Evolutionary conservation across 495 filamentous ascomycete genomes (phyloP), one percentile per base, ranked within the genome.

Genomic region (Tuber borchii): DNA sequence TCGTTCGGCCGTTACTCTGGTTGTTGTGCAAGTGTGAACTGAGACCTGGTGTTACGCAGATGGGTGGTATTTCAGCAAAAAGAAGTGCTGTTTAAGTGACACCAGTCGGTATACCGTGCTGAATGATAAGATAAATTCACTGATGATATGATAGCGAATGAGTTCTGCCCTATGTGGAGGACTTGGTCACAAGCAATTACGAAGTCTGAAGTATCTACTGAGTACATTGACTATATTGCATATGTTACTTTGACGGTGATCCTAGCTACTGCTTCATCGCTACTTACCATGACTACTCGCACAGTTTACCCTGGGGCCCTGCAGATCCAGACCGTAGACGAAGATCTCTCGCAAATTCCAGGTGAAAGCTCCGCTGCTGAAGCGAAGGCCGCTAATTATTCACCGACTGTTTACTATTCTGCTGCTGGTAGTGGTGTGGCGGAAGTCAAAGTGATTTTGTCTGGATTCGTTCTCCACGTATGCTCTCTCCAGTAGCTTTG

Each of bases 371-470:
- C 78, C 45, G 17, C 31, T 71, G 85, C 87, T 31, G 85, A 84
- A 26, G 82, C 72, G 61, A 78, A 80, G 37, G 74, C 71, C 31
- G 44, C 51, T n/a, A 48, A 51, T n/a, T 76, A 82, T 2, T 88
- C 92, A 22, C 92, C 93, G 20, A 95, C 95, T 89, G 87, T 93
- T 46, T 99, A 97, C 83, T 99, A 97, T 82, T 94, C 95, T 20
- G 95, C 95, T 74, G 95, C 95, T 73, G 95, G 95, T 44, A 97
- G 93, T 85, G 95, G 95, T 78, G 95, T 99, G 34, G 95, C 95
- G 31, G 95, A 99, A 85, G 95, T 99, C 56, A 95, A 95, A 74
- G 95, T 99, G 76, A 97, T 99, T 80, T 89, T 97, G 45, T 97
- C 95, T 83, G 95, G 95, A 43, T 99, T 97, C 84, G 94, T 99